phyloP scores from a whole-genome alignment of 2,329 filamentous ascomycete species.

The Fusarium duplospermum region DNA sequence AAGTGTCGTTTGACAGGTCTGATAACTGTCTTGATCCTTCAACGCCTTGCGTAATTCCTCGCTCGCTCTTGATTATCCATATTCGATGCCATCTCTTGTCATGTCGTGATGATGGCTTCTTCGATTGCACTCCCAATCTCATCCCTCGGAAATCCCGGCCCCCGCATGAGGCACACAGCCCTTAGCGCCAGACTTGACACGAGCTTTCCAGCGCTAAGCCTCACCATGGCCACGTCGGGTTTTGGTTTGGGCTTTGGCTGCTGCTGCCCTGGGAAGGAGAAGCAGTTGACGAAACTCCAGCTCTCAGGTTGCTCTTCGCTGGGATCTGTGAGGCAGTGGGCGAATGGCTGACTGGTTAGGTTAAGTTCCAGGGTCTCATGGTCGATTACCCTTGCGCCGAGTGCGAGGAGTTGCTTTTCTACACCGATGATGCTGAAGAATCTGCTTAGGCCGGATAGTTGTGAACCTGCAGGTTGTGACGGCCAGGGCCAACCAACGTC shows the following conservation, averaged over 20 bases:
- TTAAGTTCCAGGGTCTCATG: slow-evolving; percentile 40
- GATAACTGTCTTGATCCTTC: not conserved
- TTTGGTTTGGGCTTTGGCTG: slow-evolving; percentile 15
- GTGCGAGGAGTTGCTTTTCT: slow-evolving; percentile 41
- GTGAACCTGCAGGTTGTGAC: slow-evolving; percentile 11
- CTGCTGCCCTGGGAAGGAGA: slow-evolving; percentile 23
- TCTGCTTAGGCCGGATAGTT: slow-evolving; percentile 13
- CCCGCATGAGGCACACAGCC: slow-evolving; percentile 39
- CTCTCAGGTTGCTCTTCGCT: slow-evolving; percentile 37
- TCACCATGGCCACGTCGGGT: slow-evolving; percentile 24
- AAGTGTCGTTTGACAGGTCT: not conserved
- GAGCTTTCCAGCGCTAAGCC: slow-evolving; percentile 30
- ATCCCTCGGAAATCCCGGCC: slow-evolving; percentile 41
- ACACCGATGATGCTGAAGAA: slow-evolving; percentile 42
- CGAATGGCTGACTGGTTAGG: slow-evolving; percentile 13
- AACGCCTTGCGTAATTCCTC: not conserved
- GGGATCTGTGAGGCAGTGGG: slow-evolving; percentile 5
- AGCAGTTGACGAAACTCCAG: slow-evolving; percentile 45
- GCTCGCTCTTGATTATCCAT: not conserved
- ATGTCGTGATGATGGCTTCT: slow-evolving; percentile 28
- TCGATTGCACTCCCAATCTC: slow-evolving; percentile 43
- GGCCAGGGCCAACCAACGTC: slow-evolving; percentile 38
- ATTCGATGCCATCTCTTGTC: not conserved
- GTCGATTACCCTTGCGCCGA: slow-evolving; percentile 39
- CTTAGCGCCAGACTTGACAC: slow-evolving; percentile 33